Evolutionary conservation across 352 stramenopile species (phyloP).

Genomic region (Pythium apleroticum): DNA sequence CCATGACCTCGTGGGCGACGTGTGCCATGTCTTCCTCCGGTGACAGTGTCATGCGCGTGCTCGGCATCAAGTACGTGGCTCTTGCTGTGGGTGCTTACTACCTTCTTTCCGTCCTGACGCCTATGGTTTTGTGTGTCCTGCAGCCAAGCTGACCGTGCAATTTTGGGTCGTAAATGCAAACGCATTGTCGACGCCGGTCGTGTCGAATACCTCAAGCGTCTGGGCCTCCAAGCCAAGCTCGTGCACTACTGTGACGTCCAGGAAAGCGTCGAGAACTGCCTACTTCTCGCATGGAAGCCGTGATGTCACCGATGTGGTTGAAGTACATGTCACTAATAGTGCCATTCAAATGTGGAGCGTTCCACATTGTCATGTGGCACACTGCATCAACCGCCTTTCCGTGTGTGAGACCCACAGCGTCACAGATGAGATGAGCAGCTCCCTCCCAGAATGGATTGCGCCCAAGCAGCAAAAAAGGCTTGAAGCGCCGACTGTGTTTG

Average conservation of each 20-base stretch:
- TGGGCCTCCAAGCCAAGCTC: constrained; percentile 59
- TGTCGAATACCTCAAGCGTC: constrained; percentile 48
- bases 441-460: constrained; percentile 1
- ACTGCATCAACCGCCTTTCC: background rate
- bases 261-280: constrained; percentile 82
- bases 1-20: constrained; percentile 80
- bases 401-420: background rate
- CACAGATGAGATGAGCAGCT: constrained; percentile 6
- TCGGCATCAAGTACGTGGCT: constrained; percentile 61
- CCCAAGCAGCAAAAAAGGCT: constrained; percentile 14
- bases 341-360: constrained; percentile 1
- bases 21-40: constrained; percentile 70
- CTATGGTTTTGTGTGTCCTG: background rate
- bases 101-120: background rate
- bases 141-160: constrained; percentile 65
- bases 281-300: constrained; percentile 65
- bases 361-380: constrained; percentile 6
- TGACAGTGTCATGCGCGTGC: constrained; percentile 61
- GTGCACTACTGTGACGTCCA: constrained; percentile 76
- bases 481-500: background rate
- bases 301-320: background rate
- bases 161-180: constrained; percentile 73
- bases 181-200: constrained; percentile 72
- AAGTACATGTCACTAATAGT: constrained; percentile 18
- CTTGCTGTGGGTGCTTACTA: background rate